These are phyloP conservation scores for Dothideomycetidae sp. DNA, from an alignment of 2,329 filamentous ascomycete species.

Conservation along the genomic window DNA sequence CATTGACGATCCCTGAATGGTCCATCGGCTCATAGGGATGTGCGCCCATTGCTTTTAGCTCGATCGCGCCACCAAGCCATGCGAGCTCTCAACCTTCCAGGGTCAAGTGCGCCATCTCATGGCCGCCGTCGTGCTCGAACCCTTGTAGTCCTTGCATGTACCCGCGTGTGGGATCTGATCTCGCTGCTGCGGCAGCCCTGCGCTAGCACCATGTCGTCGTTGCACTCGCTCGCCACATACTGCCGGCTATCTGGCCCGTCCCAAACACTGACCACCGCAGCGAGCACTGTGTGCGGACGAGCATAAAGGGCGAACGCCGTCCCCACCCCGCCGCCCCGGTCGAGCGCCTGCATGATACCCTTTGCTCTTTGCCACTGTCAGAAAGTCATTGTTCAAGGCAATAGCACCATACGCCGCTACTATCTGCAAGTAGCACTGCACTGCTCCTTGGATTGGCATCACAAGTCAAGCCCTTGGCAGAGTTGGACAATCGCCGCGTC, in stretches of 20 bases:
- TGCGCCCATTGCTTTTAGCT: background rate
- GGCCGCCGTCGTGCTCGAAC: background rate
- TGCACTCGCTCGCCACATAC: background rate
- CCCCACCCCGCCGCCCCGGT: slow-evolving; percentile 2
- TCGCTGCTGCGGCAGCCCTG: background rate
- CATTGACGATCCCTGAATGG: background rate
- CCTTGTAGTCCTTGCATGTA: background rate
- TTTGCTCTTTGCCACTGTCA: no score
- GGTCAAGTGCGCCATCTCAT: no score
- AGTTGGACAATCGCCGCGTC: no score
- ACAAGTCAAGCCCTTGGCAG: no score
- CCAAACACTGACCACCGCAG: background rate
- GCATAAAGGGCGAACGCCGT: slow-evolving; percentile 8
- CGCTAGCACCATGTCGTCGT: no score
- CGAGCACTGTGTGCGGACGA: slow-evolving; percentile 1
- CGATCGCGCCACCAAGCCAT: no score
- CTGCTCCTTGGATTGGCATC: no score
- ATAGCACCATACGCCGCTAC: no score
- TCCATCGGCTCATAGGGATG: background rate
- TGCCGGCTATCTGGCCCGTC: background rate
- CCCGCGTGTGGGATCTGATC: background rate
- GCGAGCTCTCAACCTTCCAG: no score
- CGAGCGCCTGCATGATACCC: no score
- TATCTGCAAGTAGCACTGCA: no score
- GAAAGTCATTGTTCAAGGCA: no score